A percentile compares a stretch with the other conserved stretches of the same genome.
These are phyloP conservation scores for Podila clonocystis DNA, from an alignment of 192 early-diverging fungal species.

Conservation along the genomic window DNA sequence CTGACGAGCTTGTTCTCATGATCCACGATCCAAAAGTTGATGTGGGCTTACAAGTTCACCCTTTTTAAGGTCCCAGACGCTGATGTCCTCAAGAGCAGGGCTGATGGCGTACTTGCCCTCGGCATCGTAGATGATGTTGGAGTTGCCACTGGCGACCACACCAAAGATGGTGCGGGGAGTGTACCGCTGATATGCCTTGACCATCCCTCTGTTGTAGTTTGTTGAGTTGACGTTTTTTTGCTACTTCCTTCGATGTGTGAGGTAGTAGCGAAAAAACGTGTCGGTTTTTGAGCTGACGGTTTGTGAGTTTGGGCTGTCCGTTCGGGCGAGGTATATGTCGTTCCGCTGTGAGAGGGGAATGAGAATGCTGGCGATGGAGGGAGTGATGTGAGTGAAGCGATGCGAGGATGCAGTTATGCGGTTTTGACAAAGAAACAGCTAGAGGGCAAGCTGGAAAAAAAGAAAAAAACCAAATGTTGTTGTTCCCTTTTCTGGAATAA, in stretches of 20 bases:
- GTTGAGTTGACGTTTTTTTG: slow-evolving; percentile 10
- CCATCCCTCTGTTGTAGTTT: slow-evolving; percentile 54
- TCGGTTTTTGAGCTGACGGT: not conserved
- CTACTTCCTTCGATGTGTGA: not conserved
- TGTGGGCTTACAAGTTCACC: slow-evolving; percentile 65
- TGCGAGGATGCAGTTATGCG: not conserved
- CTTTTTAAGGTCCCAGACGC: slow-evolving; percentile 88
- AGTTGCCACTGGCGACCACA: slow-evolving; percentile 74
- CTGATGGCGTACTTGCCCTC: slow-evolving; percentile 80
- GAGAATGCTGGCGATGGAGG: slow-evolving; percentile 1
- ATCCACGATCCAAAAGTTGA: no score
- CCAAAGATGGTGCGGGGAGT: slow-evolving; percentile 83
- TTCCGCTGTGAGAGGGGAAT: not conserved
- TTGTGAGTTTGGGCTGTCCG: not conserved
- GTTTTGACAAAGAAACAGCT: not conserved
- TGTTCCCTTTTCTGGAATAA: slow-evolving; percentile 2
- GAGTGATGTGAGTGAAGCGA: slow-evolving; percentile 5
- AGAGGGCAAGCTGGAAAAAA: slow-evolving; percentile 16
- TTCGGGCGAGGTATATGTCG: not conserved
- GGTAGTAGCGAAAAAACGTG: slow-evolving; percentile 4
- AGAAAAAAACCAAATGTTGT: slow-evolving; percentile 11
- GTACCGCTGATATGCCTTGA: slow-evolving; percentile 88
- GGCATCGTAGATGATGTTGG: slow-evolving; percentile 78
- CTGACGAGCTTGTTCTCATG: no score
- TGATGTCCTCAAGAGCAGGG: slow-evolving; percentile 84